Percentiles rank a stretch among this genome's conserved stretches.
phyloP scores from a whole-genome alignment of 768 basidiomycete species.

The Gymnopilus junonius region DNA sequence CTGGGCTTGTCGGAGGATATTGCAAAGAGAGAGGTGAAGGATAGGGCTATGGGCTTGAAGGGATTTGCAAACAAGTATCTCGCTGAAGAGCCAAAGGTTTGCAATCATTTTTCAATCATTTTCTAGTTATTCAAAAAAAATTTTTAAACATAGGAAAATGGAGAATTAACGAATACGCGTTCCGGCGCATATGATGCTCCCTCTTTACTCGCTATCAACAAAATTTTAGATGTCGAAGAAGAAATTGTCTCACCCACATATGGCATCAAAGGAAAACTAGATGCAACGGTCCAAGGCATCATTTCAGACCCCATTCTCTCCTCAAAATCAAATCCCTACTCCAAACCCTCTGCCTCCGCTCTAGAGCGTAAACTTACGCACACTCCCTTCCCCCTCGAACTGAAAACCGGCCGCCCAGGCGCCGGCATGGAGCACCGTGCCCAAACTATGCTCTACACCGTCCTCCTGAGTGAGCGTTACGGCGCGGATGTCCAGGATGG shows the following conservation, averaged over 20 bases:
- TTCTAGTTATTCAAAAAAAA: background rate
- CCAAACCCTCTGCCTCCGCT: background rate
- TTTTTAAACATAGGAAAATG: slow-evolving; percentile 56
- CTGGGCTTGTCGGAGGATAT: slow-evolving; percentile 61
- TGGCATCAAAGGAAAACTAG: slow-evolving; percentile 95
- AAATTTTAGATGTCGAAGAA: slow-evolving; percentile 90
- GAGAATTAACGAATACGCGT: slow-evolving; percentile 70
- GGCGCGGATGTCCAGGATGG: slow-evolving; percentile 80
- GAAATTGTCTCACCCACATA: slow-evolving; percentile 97
- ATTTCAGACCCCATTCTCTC: slow-evolving; percentile 46
- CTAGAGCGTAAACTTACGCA: slow-evolving; percentile 28
- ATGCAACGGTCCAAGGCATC: slow-evolving; percentile 80
- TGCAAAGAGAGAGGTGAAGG: slow-evolving; percentile 66
- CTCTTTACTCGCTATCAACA: slow-evolving; percentile 70
- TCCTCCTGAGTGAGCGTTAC: slow-evolving; percentile 91
- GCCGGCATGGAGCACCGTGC: slow-evolving; percentile 92
- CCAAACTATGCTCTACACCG: slow-evolving; percentile 96
- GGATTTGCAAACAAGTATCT: slow-evolving; percentile 73
- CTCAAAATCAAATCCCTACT: background rate
- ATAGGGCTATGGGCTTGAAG: slow-evolving; percentile 65
- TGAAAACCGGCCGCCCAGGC: slow-evolving; percentile 88
- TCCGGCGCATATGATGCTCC: slow-evolving; percentile 47
- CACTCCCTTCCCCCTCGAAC: slow-evolving; percentile 82
- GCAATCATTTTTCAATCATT: slow-evolving; percentile 1
- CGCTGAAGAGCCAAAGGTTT: slow-evolving; percentile 64